These are phyloP conservation scores for Nitzschia putrida DNA, from an alignment of 108 stramenopile genomes.

Conservation along the genomic window DNA sequence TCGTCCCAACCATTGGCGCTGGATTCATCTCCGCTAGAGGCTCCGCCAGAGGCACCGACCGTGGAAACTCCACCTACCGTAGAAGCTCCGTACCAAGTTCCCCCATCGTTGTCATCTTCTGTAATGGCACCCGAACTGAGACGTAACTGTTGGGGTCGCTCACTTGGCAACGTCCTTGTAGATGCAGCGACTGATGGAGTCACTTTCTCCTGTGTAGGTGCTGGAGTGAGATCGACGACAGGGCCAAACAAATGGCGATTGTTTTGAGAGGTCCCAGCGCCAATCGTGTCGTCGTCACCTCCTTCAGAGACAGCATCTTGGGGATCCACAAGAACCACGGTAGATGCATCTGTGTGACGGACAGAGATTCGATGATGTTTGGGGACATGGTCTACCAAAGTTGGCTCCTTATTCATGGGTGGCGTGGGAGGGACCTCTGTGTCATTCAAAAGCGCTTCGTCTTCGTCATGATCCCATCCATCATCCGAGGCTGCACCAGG, in stretches of 20 bases:
- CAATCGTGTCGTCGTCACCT: conserved; percentile 25
- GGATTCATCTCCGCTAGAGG: conserved; percentile 4
- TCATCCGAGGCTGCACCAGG: conserved; percentile 3
- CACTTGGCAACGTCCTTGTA: conserved; percentile 18
- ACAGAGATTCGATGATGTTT: not conserved
- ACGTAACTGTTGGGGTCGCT: not conserved
- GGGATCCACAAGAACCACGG: conserved; percentile 28
- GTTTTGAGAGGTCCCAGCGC: not conserved
- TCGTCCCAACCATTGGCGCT: conserved; percentile 36
- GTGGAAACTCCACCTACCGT: conserved; percentile 34
- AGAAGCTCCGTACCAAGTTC: conserved; percentile 37
- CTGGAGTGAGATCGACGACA: conserved; percentile 50
- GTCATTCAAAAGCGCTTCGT: not conserved
- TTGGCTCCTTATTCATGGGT: conserved; percentile 1
- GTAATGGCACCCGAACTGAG: not conserved
- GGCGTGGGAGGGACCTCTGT: not conserved
- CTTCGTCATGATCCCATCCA: conserved; percentile 31
- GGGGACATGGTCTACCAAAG: conserved; percentile 35
- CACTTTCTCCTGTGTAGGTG: conserved; percentile 3
- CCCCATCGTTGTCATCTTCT: conserved; percentile 25
- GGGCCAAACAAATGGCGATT: conserved; percentile 22
- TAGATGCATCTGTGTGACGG: conserved; percentile 25
- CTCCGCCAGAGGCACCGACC: conserved; percentile 24
- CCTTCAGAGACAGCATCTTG: conserved; percentile 25
- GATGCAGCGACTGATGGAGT: conserved; percentile 24